Evolutionary conservation across 2,329 filamentous ascomycete genomes (phyloP), one percentile per base, ranked within the genome.

Genomic region (Drechslerella coelobrocha): DNA sequence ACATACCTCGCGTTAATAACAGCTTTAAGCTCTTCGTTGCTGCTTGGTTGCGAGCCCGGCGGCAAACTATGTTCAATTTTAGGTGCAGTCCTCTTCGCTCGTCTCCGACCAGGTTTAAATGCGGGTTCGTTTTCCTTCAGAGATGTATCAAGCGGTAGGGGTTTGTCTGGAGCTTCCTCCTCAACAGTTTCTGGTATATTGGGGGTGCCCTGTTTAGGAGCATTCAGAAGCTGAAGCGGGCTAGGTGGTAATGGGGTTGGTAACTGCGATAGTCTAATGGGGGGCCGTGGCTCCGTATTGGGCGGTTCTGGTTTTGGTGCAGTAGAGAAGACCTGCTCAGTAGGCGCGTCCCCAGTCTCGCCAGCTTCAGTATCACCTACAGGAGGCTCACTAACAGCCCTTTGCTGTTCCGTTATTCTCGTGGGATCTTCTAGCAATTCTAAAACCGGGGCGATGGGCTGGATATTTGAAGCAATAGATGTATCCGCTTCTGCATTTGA

Each of bases 171-270:
- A 10, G n/a, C 8, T 39, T 71, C 66, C 45, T 71, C 66, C 6
- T 41, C 23, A 8, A 71, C 59, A 9, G 66, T 63, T 31, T 71
- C 66, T 0, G 66, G 66, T 12, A 71, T 71, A 12, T 71, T 71
- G 31, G 66, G 59, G 8, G 48, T 41, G 4, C 23, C 45, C 24
- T 71, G 66, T 50, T 60, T 57, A 14, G 59, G 21, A 24, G 54
- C n/a, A n/a, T 53, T 39, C 2, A 71, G 34, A 24, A 71, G 59
- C 6, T 61, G 24, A 10, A 71, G 66, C n/a, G 66, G 66, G 17
- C 66, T 71, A 1, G 66, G 66, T 21, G 66, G 66, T 29, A 71
- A 14, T 12, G 66, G 66, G 1, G 66, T 71, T 10, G 66, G 66
- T 53, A 71, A 56, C 19, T 71, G 66, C 1, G 66, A 71, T 7